Evolutionary conservation across 2,329 filamentous ascomycete species (phyloP).

Genomic region (Aspergillus flavus): DNA sequence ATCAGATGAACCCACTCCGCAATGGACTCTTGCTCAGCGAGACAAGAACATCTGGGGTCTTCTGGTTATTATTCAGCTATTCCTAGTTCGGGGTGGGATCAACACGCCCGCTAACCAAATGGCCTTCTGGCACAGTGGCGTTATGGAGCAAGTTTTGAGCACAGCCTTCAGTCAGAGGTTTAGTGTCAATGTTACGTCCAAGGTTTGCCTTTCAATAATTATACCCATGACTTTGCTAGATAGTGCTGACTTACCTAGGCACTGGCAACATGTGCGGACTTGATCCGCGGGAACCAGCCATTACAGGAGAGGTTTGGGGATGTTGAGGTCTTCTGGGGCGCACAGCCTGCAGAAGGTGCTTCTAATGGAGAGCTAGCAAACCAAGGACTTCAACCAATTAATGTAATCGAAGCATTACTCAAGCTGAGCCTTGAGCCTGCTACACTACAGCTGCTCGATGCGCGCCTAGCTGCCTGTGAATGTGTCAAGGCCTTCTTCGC

Average conservation of each 20-base stretch:
- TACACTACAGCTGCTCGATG: conserved; percentile 69
- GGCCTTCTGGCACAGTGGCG: conserved; percentile 80
- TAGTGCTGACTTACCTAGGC: conserved; percentile 56
- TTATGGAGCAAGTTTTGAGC: conserved; percentile 77
- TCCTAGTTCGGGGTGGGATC: conserved; percentile 77
- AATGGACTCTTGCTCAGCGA: conserved; percentile 75
- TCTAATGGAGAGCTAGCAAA: conserved; percentile 38
- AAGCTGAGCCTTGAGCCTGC: conserved; percentile 75
- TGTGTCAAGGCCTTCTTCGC: conserved; percentile 93
- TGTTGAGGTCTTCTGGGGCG: conserved; percentile 65
- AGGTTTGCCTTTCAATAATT: conserved; percentile 54
- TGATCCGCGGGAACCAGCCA: conserved; percentile 77
- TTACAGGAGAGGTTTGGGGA: conserved; percentile 91
- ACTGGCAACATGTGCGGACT: conserved; percentile 79
- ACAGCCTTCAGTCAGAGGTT: conserved; percentile 76
- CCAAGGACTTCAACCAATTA: conserved; percentile 66
- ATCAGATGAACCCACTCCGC: conserved; percentile 63
- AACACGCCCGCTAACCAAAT: conserved; percentile 82
- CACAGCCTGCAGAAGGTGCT: conserved; percentile 24
- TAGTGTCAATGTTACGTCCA: conserved; percentile 76
- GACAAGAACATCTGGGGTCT: conserved; percentile 93
- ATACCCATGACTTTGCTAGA: background rate
- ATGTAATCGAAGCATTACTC: conserved; percentile 90
- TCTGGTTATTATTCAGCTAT: conserved; percentile 81
- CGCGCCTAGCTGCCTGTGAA: conserved; percentile 81